Evolutionary conservation across 2,329 filamentous ascomycete genomes (phyloP).

Genomic region (Arachnopeziza araneosa): DNA sequence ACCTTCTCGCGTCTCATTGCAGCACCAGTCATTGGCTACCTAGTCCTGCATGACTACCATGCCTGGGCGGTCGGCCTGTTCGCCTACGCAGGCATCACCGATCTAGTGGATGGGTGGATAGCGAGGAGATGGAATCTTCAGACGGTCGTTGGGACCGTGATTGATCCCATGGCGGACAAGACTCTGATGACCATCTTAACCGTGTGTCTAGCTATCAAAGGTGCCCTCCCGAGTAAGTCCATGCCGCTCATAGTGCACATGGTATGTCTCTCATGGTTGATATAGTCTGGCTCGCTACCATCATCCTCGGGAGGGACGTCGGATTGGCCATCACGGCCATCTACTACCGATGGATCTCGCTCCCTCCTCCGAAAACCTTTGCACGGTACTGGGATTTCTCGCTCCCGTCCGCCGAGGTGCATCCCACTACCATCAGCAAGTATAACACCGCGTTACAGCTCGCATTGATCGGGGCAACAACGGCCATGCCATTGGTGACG

Average conservation of each 20-base stretch:
- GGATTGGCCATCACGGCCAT: conserved; percentile 80
- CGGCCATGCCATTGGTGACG: conserved; percentile 71
- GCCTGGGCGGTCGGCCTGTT: conserved; percentile 78
- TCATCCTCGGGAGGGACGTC: conserved; percentile 85
- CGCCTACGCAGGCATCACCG: conserved; percentile 84
- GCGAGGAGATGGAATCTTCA: conserved; percentile 81
- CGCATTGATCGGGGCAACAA: conserved; percentile 76
- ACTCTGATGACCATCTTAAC: conserved; percentile 90
- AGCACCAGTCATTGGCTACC: conserved; percentile 81
- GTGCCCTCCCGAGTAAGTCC: conserved; percentile 66
- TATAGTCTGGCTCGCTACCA: conserved; percentile 75
- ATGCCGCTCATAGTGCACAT: neutral
- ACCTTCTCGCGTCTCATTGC: conserved; percentile 80
- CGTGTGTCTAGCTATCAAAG: conserved; percentile 77
- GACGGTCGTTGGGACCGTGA: conserved; percentile 90
- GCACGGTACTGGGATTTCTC: conserved; percentile 95
- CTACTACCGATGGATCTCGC: conserved; percentile 92
- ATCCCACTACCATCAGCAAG: conserved; percentile 78
- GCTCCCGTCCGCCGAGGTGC: conserved; percentile 78
- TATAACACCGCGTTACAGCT: conserved; percentile 93
- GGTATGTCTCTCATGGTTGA: neutral
- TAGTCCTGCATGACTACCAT: conserved; percentile 78
- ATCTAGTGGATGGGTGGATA: conserved; percentile 91
- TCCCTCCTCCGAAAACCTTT: conserved; percentile 91
- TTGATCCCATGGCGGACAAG: conserved; percentile 97